Conservation (phyloP, 257 asterid genomes). For the Solanum dulcamara region DNA sequence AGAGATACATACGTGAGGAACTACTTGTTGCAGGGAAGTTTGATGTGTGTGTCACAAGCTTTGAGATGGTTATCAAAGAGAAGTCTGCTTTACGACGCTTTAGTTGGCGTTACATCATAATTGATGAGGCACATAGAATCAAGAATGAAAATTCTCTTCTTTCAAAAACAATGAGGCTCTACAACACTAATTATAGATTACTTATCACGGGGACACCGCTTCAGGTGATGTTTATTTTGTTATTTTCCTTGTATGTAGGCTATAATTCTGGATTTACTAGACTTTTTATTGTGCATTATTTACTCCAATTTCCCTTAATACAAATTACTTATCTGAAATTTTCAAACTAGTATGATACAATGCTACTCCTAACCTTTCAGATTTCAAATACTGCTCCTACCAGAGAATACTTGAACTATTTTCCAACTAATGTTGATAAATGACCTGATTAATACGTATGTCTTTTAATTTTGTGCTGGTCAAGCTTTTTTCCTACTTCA, state of each 20-base stretch:
- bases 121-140: slow-evolving; percentile 98
- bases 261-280: neutral
- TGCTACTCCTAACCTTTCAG: neutral
- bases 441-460: neutral
- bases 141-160: slow-evolving; percentile 96
- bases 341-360: neutral
- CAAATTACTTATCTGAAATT: neutral
- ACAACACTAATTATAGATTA: slow-evolving; percentile 83
- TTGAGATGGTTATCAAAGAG: slow-evolving; percentile 98
- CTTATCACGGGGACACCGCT: slow-evolving; percentile 98
- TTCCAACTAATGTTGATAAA: neutral
- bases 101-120: slow-evolving; percentile 95
- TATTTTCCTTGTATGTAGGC: neutral
- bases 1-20: slow-evolving; percentile 89
- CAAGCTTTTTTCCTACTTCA: neutral
- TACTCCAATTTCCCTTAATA: neutral
- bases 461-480: neutral
- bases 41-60: slow-evolving; percentile 96
- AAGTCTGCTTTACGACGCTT: slow-evolving; percentile 77
- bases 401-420: neutral
- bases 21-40: slow-evolving; percentile 95
- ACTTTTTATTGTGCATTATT: neutral
- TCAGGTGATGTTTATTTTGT: slow-evolving; percentile 41
- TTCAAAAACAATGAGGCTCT: slow-evolving; percentile 91
- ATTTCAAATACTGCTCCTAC: neutral